phyloP scores from a whole-genome alignment of 345 rosid species.

The Raphanus raphanistrum region DNA sequence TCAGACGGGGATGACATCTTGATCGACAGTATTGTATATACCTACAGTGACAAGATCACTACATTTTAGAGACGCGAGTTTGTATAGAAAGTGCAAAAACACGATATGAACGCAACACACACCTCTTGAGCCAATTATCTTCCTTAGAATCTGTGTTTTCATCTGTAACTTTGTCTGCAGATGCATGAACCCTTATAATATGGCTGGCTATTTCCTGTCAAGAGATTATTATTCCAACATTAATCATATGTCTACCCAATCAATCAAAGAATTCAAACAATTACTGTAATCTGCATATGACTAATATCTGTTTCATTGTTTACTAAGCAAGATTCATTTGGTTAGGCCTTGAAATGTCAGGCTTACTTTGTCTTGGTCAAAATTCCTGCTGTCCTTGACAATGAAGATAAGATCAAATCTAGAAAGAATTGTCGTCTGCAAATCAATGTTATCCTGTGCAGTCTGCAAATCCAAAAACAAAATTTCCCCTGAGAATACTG shows the following conservation, averaged over 20 bases:
- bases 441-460: slow-evolving; percentile 92
- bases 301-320: neutral
- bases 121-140: slow-evolving; percentile 97
- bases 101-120: neutral
- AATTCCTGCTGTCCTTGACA: slow-evolving; percentile 88
- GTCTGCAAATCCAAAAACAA: slow-evolving; percentile 36
- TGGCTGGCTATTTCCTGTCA: slow-evolving; percentile 88
- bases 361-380: slow-evolving; percentile 80
- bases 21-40: slow-evolving; percentile 82
- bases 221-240: slow-evolving; percentile 21
- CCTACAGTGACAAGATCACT: slow-evolving; percentile 42
- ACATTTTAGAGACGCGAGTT: slow-evolving; percentile 18
- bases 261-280: slow-evolving; percentile 2
- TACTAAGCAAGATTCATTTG: neutral
- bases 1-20: slow-evolving; percentile 81
- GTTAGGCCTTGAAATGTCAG: neutral
- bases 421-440: slow-evolving; percentile 95
- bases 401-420: slow-evolving; percentile 95
- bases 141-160: slow-evolving; percentile 64
- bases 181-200: slow-evolving; percentile 91
- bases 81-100: neutral
- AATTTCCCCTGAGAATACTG: neutral
- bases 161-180: slow-evolving; percentile 59
- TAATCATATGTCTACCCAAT: slow-evolving; percentile 2
- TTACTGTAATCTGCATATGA: neutral